Evolutionary conservation across 805 yeast species (phyloP).

Genomic region (Citeromyces nyonsensis): DNA sequence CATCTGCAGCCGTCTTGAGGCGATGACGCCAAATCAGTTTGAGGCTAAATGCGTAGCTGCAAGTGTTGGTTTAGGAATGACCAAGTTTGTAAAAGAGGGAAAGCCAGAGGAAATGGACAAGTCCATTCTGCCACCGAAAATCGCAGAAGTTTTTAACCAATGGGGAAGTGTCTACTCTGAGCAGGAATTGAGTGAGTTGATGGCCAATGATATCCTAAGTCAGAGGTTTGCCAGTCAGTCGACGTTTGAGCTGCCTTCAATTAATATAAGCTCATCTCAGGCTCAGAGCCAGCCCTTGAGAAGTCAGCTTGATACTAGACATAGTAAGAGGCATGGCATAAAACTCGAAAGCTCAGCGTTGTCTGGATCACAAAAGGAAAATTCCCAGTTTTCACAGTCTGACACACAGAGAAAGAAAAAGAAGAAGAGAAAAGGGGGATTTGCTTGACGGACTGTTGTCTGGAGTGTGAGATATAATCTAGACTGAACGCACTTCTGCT

Average conservation of each 20-base stretch:
- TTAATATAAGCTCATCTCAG: conserved; percentile 1
- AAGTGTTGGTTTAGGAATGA: conserved; percentile 1
- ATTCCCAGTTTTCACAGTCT: conserved; percentile 1
- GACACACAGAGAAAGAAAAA: conserved; percentile 1
- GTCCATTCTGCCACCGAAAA: not conserved
- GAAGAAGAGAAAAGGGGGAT: conserved; percentile 28
- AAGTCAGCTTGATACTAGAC: conserved; percentile 1
- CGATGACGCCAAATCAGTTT: not conserved
- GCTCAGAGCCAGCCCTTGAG: conserved; percentile 2
- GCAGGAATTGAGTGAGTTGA: conserved; percentile 1
- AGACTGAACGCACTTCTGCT: too few relatives aligned
- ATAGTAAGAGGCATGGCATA: conserved; percentile 7
- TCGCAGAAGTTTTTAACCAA: not conserved
- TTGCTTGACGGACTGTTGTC: conserved; percentile 16
- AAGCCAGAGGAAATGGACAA: not conserved
- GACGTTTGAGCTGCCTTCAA: not conserved
- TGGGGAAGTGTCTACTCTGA: conserved; percentile 3
- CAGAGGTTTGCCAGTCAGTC: not conserved
- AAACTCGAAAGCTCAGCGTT: conserved; percentile 15
- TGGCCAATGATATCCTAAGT: not conserved
- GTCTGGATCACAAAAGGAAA: conserved; percentile 6
- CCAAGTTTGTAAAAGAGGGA: not conserved
- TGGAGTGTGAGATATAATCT: too few relatives aligned
- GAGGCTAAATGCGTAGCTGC: conserved; percentile 2
- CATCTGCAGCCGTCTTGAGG: conserved; percentile 5